Conservation (phyloP, 225 moss, liverwort and hornwort genomes). For the Rhytidiadelphus loreus region DNA sequence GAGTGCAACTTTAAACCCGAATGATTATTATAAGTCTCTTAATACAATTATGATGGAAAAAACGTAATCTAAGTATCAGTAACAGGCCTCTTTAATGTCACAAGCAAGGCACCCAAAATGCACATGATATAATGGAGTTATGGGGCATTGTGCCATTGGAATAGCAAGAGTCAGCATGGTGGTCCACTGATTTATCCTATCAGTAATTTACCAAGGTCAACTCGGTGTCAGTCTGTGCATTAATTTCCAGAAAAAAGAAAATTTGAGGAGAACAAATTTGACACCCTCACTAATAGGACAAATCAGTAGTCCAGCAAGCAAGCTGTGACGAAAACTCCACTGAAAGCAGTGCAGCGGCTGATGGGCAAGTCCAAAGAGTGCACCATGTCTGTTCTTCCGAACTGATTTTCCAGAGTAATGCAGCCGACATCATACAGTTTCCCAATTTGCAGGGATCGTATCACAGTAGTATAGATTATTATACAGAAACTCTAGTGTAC, state of each 20-base stretch:
- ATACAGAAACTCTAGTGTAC: slow-evolving; percentile 30
- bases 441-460: slow-evolving; percentile 44
- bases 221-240: too few species aligned
- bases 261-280: neutral
- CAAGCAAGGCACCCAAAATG: neutral
- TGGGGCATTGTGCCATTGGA: neutral
- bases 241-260: neutral
- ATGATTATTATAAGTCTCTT: neutral
- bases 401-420: slow-evolving; percentile 14
- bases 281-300: neutral
- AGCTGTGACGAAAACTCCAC: neutral
- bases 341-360: neutral
- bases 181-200: neutral
- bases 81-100: neutral
- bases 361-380: neutral
- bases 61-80: neutral
- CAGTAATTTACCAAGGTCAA: neutral
- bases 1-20: neutral
- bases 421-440: slow-evolving; percentile 38
- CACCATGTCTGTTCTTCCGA: slow-evolving; percentile 1
- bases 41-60: neutral
- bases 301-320: neutral
- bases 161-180: neutral
- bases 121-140: neutral
- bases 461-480: slow-evolving; percentile 39